Evolutionary conservation across 2,329 filamentous ascomycete genomes (phyloP).

Genomic region (Nectriaceae sp.): DNA sequence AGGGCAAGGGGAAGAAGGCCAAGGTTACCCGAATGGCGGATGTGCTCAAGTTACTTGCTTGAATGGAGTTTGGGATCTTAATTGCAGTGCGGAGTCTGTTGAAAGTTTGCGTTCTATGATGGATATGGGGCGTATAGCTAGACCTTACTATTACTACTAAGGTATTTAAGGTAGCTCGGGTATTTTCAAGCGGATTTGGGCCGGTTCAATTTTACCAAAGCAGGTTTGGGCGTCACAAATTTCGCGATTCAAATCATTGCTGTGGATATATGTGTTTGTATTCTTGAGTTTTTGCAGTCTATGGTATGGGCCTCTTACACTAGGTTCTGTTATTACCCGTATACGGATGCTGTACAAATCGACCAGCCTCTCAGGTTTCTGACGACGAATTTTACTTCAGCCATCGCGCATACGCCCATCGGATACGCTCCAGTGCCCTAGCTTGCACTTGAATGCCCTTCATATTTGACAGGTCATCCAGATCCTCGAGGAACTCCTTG

Average conservation of each 20-base stretch:
- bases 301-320: constrained; percentile 14
- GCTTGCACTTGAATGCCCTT: constrained; percentile 77
- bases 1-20: constrained; percentile 49
- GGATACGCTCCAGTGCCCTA: constrained; percentile 77
- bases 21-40: constrained; percentile 61
- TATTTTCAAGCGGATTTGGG: background rate
- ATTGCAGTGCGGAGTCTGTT: no score
- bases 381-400: constrained; percentile 39
- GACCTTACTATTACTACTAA: no score
- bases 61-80: background rate
- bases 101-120: no score
- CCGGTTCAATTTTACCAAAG: no score
- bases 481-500: constrained; percentile 85
- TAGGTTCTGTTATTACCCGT: constrained; percentile 12
- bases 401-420: constrained; percentile 89
- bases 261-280: background rate
- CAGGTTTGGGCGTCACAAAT: background rate
- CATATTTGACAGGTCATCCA: constrained; percentile 83
- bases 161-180: no score
- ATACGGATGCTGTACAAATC: constrained; percentile 16
- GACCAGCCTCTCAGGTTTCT: constrained; percentile 1
- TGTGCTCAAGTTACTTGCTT: constrained; percentile 49
- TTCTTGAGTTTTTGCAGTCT: constrained; percentile 18
- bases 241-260: background rate
- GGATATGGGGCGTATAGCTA: no score